phyloP scores from a whole-genome alignment of 2,329 filamentous ascomycete genomes.

The Scedosporium apiospermum region DNA sequence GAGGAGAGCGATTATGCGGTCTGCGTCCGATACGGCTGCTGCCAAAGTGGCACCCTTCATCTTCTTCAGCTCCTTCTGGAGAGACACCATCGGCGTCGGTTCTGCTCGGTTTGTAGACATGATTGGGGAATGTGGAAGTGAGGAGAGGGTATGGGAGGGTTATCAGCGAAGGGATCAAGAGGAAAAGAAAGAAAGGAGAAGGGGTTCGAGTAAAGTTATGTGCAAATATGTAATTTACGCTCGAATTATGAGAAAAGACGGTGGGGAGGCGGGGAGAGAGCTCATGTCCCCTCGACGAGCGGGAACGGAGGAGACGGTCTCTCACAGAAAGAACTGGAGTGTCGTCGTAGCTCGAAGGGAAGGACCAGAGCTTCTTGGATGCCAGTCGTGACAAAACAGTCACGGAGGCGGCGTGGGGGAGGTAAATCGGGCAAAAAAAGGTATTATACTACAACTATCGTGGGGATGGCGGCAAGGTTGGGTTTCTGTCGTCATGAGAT shows the following conservation, averaged over 20 bases:
- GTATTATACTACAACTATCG: not conserved
- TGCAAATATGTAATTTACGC: not conserved
- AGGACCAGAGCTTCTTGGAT: no score
- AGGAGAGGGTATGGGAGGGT: not conserved
- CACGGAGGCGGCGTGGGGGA: not conserved
- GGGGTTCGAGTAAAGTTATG: not conserved
- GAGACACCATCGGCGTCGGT: conserved; percentile 36
- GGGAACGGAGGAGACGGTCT: not conserved
- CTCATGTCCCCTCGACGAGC: no score
- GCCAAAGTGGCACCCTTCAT: conserved; percentile 60
- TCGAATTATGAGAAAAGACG: not conserved
- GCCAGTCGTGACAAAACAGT: no score
- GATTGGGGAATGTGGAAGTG: not conserved
- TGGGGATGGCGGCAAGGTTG: not conserved
- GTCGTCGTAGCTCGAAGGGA: no score
- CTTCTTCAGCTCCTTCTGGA: conserved; percentile 66
- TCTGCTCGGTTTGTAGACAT: conserved; percentile 4
- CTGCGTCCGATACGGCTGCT: conserved; percentile 67
- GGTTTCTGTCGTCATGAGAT: not conserved
- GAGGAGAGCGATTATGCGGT: conserved; percentile 72
- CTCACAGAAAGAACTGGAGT: not conserved
- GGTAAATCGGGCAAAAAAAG: not conserved
- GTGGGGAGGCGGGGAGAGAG: no score
- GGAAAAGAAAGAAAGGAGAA: not conserved
- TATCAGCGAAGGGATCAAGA: not conserved